Percentiles rank a stretch among this genome's conserved stretches.
Evolutionary conservation across 352 stramenopile species (phyloP).

Genomic region (Pythium aphanidermatum): DNA sequence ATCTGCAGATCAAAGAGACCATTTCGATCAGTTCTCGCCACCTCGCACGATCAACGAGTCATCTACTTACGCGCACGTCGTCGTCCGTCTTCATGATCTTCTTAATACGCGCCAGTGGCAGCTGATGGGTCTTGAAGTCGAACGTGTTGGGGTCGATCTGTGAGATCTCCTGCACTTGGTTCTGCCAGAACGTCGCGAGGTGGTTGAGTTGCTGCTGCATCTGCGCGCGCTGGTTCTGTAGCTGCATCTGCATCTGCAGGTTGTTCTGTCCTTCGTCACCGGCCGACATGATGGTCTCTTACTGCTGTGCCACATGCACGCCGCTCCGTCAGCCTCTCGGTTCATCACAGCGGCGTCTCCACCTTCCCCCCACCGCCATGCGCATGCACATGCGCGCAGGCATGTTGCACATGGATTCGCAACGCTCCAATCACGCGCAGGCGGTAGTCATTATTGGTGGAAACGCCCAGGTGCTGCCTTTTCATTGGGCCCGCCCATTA

Average conservation of each 20-base stretch:
- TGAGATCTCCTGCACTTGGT: conserved; percentile 84
- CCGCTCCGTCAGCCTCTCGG: neutral
- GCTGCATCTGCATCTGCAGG: conserved; percentile 82
- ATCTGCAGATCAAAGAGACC: conserved; percentile 41
- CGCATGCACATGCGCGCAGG: neutral
- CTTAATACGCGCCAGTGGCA: conserved; percentile 92
- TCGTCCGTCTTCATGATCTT: conserved; percentile 96
- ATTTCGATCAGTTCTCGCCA: neutral
- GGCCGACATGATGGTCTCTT: conserved; percentile 35
- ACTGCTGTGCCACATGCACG: neutral
- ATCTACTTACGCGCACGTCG: conserved; percentile 78
- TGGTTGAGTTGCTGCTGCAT: conserved; percentile 86
- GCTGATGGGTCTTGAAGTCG: conserved; percentile 87
- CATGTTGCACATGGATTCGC: conserved; percentile 12
- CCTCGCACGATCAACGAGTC: too few relatives aligned
- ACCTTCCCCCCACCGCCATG: neutral
- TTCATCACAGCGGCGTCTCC: neutral
- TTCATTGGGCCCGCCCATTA: conserved; percentile 46
- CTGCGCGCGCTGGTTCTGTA: conserved; percentile 82
- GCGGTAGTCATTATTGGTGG: conserved; percentile 53
- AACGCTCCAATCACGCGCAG: conserved; percentile 36
- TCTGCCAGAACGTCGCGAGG: conserved; percentile 85
- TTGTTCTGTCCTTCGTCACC: conserved; percentile 54
- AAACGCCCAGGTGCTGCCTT: conserved; percentile 49
- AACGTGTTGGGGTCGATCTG: conserved; percentile 81